These are phyloP conservation scores for Exserohilum turcica DNA, from an alignment of 2,329 filamentous ascomycete species.

Conservation along the genomic window DNA sequence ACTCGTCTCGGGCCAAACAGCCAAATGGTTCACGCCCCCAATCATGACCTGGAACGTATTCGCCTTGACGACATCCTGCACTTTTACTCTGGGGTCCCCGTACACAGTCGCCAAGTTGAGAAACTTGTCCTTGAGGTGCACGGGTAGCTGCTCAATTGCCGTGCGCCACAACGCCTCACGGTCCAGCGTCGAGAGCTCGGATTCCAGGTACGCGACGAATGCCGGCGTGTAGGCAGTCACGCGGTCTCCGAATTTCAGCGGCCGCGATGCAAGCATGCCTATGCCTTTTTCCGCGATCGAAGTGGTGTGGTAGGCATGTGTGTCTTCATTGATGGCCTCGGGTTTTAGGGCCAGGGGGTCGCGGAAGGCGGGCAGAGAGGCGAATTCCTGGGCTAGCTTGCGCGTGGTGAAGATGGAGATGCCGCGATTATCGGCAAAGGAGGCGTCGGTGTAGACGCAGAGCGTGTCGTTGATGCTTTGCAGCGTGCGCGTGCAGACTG, in stretches of 20 bases:
- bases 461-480: slow-evolving; percentile 30
- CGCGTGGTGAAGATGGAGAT: slow-evolving; percentile 46
- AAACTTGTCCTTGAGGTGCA: slow-evolving; percentile 20
- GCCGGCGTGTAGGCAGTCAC: slow-evolving; percentile 42
- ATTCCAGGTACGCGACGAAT: slow-evolving; percentile 38
- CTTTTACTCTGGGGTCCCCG: slow-evolving; percentile 28
- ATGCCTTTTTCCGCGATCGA: slow-evolving; percentile 38
- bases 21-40: slow-evolving; percentile 37
- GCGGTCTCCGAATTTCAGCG: slow-evolving; percentile 27
- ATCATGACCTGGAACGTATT: slow-evolving; percentile 43
- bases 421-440: slow-evolving; percentile 36
- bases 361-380: slow-evolving; percentile 31
- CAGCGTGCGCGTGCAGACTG: slow-evolving; percentile 33
- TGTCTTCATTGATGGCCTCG: slow-evolving; percentile 27
- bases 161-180: slow-evolving; percentile 36
- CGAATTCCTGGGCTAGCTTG: slow-evolving; percentile 27
- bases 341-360: slow-evolving; percentile 12
- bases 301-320: slow-evolving; percentile 25
- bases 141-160: slow-evolving; percentile 36
- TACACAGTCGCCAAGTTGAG: slow-evolving; percentile 34
- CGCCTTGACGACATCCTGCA: slow-evolving; percentile 44
- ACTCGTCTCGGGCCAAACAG: slow-evolving; percentile 48
- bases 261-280: slow-evolving; percentile 35
- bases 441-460: slow-evolving; percentile 38
- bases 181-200: slow-evolving; percentile 31